Base-by-base conservation (phyloP, 1,284 basidiomycete genomes). In the Naganishia sp. region DNA sequence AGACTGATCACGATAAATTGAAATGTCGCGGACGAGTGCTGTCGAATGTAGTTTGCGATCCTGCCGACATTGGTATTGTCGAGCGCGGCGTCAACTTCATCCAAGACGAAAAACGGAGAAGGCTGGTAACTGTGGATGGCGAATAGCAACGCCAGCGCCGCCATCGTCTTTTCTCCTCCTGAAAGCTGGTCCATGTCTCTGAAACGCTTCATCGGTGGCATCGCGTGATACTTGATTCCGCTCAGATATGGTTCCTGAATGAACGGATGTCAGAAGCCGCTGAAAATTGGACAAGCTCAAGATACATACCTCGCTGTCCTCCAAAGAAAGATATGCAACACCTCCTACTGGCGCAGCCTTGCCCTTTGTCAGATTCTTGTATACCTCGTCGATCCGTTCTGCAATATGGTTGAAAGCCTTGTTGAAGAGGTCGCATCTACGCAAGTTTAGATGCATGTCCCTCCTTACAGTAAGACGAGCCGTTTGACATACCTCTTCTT, bases 201-300 rank as follows among this genome's bases (percentile, higher is more conserved):
- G 84, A 99, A 99, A 6, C 94, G 90, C 79, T 99, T 99, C 88
- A 98, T 95, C 0, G 94, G 94, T 0, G 95, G 95, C 91, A 99
- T 99, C 0, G 94, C 94, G 77, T 97, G 94, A 77, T 98, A 99
- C 79, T 95, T 96, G 81, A 99, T 92, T 66, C 95, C 96, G 33
- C 88, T 90, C 28, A 86, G 85, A 74, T 99, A 99, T 0, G 96
- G 96, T 83, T 99, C 96, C 90, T 96, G 69, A 68, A 7, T 28
- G 28, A n/a, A 55, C 52, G 48, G 21, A 18, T 10, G 21, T 57
- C 28, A 55, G 23, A 44, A 28, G 48, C 9, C 55, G 36, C 39
- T 52, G 25, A 3, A 49, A 53, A 16, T 28, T 28, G 2, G 63
- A 55, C 63, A 39, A 18, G 2, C 44, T 43, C 55, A 6, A 50